Conservation (phyloP, 805 yeast species). For the Pichia ethanolica region DNA sequence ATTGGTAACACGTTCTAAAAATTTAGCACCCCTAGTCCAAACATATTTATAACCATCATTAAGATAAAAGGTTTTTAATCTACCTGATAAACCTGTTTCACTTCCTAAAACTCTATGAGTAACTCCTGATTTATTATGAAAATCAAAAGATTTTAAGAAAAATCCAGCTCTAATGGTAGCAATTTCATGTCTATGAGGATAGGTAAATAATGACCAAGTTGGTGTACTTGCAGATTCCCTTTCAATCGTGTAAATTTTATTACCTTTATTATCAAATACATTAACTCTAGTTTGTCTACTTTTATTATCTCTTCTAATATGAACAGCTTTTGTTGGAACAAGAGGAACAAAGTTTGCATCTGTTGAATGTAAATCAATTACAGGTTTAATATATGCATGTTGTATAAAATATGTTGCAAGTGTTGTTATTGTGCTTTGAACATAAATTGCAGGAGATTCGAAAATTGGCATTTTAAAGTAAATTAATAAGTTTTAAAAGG, state of each 20-base stretch:
- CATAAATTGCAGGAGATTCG: slow-evolving; percentile 42
- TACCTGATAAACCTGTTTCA: slow-evolving; percentile 33
- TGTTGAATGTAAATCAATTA: slow-evolving; percentile 32
- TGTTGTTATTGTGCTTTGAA: slow-evolving; percentile 33
- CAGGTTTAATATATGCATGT: slow-evolving; percentile 32
- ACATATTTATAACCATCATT: slow-evolving; percentile 47
- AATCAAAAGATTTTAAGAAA: slow-evolving; percentile 37
- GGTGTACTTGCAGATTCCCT: slow-evolving; percentile 40
- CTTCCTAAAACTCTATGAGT: slow-evolving; percentile 37
- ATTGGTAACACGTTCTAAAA: slow-evolving; percentile 44
- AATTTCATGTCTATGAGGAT: slow-evolving; percentile 39
- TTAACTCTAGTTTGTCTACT: slow-evolving; percentile 39
- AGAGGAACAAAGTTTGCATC: slow-evolving; percentile 37
- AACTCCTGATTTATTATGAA: slow-evolving; percentile 39
- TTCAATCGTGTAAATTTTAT: slow-evolving; percentile 43
- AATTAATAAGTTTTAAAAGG: background rate
- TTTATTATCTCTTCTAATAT: slow-evolving; percentile 43
- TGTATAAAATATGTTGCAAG: slow-evolving; percentile 36
- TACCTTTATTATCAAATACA: slow-evolving; percentile 39
- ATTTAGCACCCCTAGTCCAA: slow-evolving; percentile 49
- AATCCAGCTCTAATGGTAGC: slow-evolving; percentile 47
- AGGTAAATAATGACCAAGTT: slow-evolving; percentile 43
- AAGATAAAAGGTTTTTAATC: slow-evolving; percentile 40
- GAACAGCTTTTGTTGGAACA: slow-evolving; percentile 34
- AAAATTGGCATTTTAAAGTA: slow-evolving; percentile 30